Conservation (phyloP, 2,329 filamentous ascomycete species). For the Ceratocystiopsis sp. region DNA sequence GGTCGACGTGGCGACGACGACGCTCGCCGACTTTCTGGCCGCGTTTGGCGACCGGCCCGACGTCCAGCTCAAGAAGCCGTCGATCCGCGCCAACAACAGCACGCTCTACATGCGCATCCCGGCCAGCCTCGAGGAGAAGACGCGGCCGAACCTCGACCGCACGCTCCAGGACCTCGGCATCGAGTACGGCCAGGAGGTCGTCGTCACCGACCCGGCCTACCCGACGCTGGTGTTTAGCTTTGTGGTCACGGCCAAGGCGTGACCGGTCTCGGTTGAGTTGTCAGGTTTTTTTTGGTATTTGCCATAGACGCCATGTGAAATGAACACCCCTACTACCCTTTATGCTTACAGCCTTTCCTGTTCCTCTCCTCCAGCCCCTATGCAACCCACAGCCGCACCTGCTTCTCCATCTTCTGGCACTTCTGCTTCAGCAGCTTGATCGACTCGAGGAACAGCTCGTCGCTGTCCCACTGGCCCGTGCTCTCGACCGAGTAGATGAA, state of each 20-base stretch:
- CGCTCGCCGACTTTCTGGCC: slow-evolving; percentile 71
- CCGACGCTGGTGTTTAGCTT: slow-evolving; percentile 51
- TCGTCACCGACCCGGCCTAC: slow-evolving; percentile 85
- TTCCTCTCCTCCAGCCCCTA: too few species aligned
- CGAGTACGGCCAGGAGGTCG: slow-evolving; percentile 68
- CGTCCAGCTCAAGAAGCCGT: slow-evolving; percentile 86
- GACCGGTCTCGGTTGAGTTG: neutral
- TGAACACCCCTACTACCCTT: too few species aligned
- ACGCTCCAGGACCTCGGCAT: slow-evolving; percentile 59
- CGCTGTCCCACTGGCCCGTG: slow-evolving; percentile 85
- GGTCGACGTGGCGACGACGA: slow-evolving; percentile 47
- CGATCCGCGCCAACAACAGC: slow-evolving; percentile 59
- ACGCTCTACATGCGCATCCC: slow-evolving; percentile 84
- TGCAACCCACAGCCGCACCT: slow-evolving; percentile 24
- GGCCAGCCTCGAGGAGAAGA: slow-evolving; percentile 66
- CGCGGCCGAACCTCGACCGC: slow-evolving; percentile 62
- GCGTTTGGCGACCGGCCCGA: slow-evolving; percentile 69
- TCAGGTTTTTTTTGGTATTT: too few species aligned
- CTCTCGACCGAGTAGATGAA: slow-evolving; percentile 97
- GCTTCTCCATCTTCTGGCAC: slow-evolving; percentile 55
- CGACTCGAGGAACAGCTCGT: slow-evolving; percentile 82
- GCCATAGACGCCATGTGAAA: too few species aligned
- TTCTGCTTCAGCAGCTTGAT: slow-evolving; percentile 75
- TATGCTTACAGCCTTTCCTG: too few species aligned
- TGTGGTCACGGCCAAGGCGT: slow-evolving; percentile 28